Conservation (phyloP, 1,139 yeast species). For the Taiozyma sp. region DNA sequence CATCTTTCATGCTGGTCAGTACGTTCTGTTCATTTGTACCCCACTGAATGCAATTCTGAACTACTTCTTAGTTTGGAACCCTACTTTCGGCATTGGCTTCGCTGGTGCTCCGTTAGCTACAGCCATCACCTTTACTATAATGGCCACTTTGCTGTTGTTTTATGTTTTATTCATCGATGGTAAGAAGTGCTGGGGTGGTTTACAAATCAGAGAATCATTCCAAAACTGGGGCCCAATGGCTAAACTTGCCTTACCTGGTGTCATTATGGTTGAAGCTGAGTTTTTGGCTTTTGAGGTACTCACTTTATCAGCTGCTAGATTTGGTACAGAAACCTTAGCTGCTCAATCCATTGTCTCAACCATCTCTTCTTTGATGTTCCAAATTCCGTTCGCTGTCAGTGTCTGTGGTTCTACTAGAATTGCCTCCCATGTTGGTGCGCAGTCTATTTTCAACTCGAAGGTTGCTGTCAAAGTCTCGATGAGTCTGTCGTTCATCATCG, state of each 20-base stretch:
- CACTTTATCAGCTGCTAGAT: slow-evolving; percentile 35
- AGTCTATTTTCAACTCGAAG: slow-evolving; percentile 25
- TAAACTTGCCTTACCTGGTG: slow-evolving; percentile 36
- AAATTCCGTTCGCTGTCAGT: slow-evolving; percentile 37
- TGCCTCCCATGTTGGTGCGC: slow-evolving; percentile 35
- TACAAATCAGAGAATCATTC: slow-evolving; percentile 27
- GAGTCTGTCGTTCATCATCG: slow-evolving; percentile 24
- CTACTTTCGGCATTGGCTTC: slow-evolving; percentile 32
- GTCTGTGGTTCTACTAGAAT: slow-evolving; percentile 38
- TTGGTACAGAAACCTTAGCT: slow-evolving; percentile 37
- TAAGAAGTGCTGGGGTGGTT: slow-evolving; percentile 36
- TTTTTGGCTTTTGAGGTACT: slow-evolving; percentile 39
- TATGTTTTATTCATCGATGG: slow-evolving; percentile 37
- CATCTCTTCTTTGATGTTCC: slow-evolving; percentile 35
- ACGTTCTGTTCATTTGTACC: slow-evolving; percentile 33
- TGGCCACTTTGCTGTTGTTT: slow-evolving; percentile 28
- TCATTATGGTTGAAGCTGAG: slow-evolving; percentile 40
- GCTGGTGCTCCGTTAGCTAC: slow-evolving; percentile 39
- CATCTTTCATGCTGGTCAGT: slow-evolving; percentile 38
- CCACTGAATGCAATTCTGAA: slow-evolving; percentile 34
- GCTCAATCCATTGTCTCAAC: slow-evolving; percentile 40
- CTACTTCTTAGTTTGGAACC: slow-evolving; percentile 33
- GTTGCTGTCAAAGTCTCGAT: slow-evolving; percentile 28
- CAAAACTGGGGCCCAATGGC: slow-evolving; percentile 33
- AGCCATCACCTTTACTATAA: slow-evolving; percentile 33